Evolutionary conservation across 202 grass and related monocot genomes (phyloP).

Genomic region (Alloteropsis angusta): DNA sequence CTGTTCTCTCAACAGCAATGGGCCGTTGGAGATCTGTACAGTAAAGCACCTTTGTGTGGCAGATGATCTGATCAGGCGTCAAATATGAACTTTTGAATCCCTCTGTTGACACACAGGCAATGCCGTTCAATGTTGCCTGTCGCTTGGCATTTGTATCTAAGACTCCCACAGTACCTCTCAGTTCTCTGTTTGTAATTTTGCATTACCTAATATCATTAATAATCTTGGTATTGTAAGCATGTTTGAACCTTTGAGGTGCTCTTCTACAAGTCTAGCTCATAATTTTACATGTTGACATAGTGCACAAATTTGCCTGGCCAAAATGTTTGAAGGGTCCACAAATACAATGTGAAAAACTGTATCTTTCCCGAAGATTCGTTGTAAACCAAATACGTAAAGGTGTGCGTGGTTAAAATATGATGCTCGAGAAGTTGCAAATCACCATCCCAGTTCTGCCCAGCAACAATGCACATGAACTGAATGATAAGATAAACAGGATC

Average conservation of each 20-base stretch:
- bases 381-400: background rate
- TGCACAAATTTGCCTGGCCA: background rate
- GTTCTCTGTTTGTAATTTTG: background rate
- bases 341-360: background rate
- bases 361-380: background rate
- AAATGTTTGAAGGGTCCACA: background rate
- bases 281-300: background rate
- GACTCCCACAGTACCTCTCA: background rate
- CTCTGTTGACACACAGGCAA: background rate
- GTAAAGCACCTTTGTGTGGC: background rate
- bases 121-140: background rate
- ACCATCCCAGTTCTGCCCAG: background rate
- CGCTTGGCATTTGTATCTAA: background rate
- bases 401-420: background rate
- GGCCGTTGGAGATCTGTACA: conserved; percentile 3
- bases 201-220: background rate
- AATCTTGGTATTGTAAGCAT: background rate
- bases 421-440: background rate
- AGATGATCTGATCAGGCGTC: conserved; percentile 6
- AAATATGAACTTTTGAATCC: conserved; percentile 1
- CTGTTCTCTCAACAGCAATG: background rate
- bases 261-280: background rate
- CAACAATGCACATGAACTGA: background rate
- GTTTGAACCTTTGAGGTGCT: background rate
- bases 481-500: background rate